phyloP scores from a whole-genome alignment of 345 rosid genomes.

The Salix brachista region DNA sequence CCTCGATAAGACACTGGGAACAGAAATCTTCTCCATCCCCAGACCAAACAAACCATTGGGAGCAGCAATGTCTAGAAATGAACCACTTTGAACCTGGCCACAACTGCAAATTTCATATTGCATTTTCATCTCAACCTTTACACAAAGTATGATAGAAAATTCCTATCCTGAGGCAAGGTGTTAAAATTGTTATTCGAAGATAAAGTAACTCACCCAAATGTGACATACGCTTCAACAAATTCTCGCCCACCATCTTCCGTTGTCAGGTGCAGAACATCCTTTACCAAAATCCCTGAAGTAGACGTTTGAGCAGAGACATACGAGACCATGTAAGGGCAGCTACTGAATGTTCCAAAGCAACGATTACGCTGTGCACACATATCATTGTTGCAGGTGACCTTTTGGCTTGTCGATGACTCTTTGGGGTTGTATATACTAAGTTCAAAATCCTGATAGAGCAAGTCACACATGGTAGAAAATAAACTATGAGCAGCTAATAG shows the following conservation, averaged over 20 bases:
- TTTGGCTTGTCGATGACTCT: slow-evolving; percentile 63
- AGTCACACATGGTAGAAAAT: slow-evolving; percentile 4
- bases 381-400: slow-evolving; percentile 66
- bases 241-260: slow-evolving; percentile 43
- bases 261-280: slow-evolving; percentile 72
- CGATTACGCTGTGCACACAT: slow-evolving; percentile 56
- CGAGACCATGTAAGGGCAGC: slow-evolving; percentile 72
- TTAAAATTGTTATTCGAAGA: neutral
- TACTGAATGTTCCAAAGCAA: slow-evolving; percentile 66
- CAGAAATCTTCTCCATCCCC: slow-evolving; percentile 86
- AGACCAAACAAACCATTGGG: slow-evolving; percentile 82
- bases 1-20: slow-evolving; percentile 74
- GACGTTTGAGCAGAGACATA: slow-evolving; percentile 85
- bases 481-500: slow-evolving; percentile 4
- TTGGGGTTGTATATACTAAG: slow-evolving; percentile 68
- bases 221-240: slow-evolving; percentile 56
- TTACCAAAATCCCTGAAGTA: slow-evolving; percentile 67
- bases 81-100: slow-evolving; percentile 92
- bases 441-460: slow-evolving; percentile 52
- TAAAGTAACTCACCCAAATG: slow-evolving; percentile 54
- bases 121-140: slow-evolving; percentile 26
- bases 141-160: neutral
- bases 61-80: slow-evolving; percentile 84
- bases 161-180: neutral
- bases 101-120: slow-evolving; percentile 62